Evolutionary conservation across 192 early-diverging fungal species (phyloP).

Genomic region (Coemansia sp.): DNA sequence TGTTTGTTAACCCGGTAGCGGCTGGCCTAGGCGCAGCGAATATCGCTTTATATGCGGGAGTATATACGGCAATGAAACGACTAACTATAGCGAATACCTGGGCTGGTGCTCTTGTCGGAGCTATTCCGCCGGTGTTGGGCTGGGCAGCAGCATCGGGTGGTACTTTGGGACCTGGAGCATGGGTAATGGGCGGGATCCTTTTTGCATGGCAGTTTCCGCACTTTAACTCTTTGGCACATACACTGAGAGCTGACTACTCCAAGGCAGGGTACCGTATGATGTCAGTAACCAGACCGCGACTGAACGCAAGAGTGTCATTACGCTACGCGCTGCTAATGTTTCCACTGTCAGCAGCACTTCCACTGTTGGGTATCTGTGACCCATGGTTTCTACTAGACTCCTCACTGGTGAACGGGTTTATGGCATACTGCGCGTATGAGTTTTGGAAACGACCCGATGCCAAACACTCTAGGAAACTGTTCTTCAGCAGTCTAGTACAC

Average conservation of each 20-base stretch:
- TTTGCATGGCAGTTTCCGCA: slow-evolving; percentile 99
- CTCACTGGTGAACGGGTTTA: slow-evolving; percentile 74
- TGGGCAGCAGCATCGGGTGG: slow-evolving; percentile 87
- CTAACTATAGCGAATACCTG: slow-evolving; percentile 93
- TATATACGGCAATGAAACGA: slow-evolving; percentile 97
- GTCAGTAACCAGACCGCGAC: slow-evolving; percentile 81
- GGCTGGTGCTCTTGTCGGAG: slow-evolving; percentile 93
- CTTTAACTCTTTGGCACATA: slow-evolving; percentile 94
- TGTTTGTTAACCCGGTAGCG: slow-evolving; percentile 87
- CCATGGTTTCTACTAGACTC: slow-evolving; percentile 78
- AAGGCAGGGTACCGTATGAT: slow-evolving; percentile 99
- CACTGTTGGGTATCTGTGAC: slow-evolving; percentile 77
- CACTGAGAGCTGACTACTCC: slow-evolving; percentile 90
- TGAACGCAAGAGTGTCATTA: slow-evolving; percentile 88
- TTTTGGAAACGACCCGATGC: slow-evolving; percentile 85
- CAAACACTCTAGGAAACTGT: slow-evolving; percentile 82
- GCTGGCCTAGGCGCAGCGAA: slow-evolving; percentile 83
- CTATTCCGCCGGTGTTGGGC: slow-evolving; percentile 98
- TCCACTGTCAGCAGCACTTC: slow-evolving; percentile 64
- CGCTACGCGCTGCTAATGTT: slow-evolving; percentile 79
- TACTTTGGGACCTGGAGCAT: slow-evolving; percentile 72
- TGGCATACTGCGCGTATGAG: slow-evolving; percentile 68
- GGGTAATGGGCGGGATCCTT: slow-evolving; percentile 78
- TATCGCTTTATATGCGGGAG: slow-evolving; percentile 84
- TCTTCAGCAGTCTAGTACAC: slow-evolving; percentile 91